Base-by-base conservation (phyloP, 768 basidiomycete genomes). In the Suillus plorans region DNA sequence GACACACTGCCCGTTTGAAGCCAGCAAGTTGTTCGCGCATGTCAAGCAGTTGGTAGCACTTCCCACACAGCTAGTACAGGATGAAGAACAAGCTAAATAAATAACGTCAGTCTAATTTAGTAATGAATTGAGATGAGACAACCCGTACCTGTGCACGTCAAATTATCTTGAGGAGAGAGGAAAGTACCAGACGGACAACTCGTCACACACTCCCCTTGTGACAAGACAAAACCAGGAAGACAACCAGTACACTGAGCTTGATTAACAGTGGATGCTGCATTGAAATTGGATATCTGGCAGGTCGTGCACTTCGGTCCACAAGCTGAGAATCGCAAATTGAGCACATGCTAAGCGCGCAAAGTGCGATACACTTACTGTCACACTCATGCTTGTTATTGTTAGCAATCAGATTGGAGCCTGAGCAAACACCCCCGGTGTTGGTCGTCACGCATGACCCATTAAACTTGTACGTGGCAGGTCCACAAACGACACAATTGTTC, bases 341-440 rank as follows among this genome's bases (percentile, higher is more conserved):
- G 47, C 44, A 22, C 39, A 65, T 36, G 28, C 61, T 63, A n/a
- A 18, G 20, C 59, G 25, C 20, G 63, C 49, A 57, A 49, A 44
- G 36, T 7, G 63, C 55, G 60, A 42, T 34, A 61, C 45, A 82
- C 90, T 75, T 70, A 94, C 93, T 85, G 71, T 95, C 92, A 71
- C 94, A 96, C 69, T 88, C 86, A n/a, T 84, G 79, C 77, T 94
- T 95, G 72, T 84, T 82, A 69, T 92, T 93, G 69, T 97, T 90
- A 25, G 87, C 92, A 42, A 95, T 84, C 67, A 91, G 78, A 55
- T 80, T 84, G 12, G 90, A 83, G 8, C 87, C 87, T 53, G 84
- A 78, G 77, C 95, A 97, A 10, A 92, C 85, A 4, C 95, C 95
- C 66, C 85, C 81, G 18, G 76, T 76, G 71, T 88, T 84, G 39